These are phyloP conservation scores for Fusarium zealandicum DNA, from an alignment of 2,329 filamentous ascomycete species.

Conservation along the genomic window DNA sequence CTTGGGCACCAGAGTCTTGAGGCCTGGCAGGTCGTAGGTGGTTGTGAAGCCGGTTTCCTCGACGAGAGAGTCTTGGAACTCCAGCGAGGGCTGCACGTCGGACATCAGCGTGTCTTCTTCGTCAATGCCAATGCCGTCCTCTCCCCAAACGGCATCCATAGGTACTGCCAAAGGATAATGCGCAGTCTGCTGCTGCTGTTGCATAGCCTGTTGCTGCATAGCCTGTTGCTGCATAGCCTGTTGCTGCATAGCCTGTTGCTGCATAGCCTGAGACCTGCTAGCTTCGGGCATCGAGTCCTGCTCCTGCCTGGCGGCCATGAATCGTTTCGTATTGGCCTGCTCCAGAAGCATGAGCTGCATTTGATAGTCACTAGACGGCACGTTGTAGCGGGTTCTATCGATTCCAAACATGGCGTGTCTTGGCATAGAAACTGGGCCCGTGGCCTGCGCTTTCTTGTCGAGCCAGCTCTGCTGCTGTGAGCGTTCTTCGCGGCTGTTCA, in stretches of 20 bases:
- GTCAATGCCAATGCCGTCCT: constrained; percentile 36
- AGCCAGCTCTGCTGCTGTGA: constrained; percentile 43
- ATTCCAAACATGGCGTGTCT: constrained; percentile 20
- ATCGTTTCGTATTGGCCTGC: constrained; percentile 84
- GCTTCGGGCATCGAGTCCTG: constrained; percentile 59
- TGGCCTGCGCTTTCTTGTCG: constrained; percentile 51
- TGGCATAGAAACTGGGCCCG: constrained; percentile 1
- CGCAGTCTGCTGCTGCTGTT: background rate
- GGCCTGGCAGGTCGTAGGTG: constrained; percentile 66
- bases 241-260: constrained; percentile 9
- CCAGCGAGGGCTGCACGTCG: constrained; percentile 43
- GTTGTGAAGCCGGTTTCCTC: constrained; percentile 67
- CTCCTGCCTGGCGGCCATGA: constrained; percentile 82
- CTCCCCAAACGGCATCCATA: background rate
- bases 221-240: constrained; percentile 4
- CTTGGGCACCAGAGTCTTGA: constrained; percentile 63
- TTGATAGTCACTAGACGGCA: constrained; percentile 69
- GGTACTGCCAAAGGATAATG: too few species aligned
- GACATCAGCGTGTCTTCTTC: constrained; percentile 48
- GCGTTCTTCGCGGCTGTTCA: constrained; percentile 51
- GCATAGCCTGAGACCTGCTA: background rate
- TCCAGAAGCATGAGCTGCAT: constrained; percentile 88
- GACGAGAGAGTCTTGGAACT: constrained; percentile 57
- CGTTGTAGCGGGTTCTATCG: background rate
- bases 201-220: constrained; percentile 1